Percentiles rank a stretch among this genome's conserved stretches.
phyloP scores from a whole-genome alignment of 2,329 filamentous ascomycete species.

The Epichloe amarillans region DNA sequence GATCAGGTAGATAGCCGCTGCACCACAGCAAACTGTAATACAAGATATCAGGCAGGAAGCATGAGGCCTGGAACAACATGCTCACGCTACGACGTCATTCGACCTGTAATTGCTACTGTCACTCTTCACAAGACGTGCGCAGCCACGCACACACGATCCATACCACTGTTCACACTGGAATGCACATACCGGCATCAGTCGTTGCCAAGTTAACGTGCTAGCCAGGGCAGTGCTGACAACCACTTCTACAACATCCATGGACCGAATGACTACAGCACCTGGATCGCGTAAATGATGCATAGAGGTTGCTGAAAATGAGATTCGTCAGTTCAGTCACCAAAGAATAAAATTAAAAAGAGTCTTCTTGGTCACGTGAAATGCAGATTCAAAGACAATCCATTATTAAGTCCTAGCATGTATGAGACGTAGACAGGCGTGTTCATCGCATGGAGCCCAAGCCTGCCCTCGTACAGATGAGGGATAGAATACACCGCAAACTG shows the following conservation, averaged over 20 bases:
- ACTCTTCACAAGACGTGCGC: neutral
- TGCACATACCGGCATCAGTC: neutral
- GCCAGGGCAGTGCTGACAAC: too few relatives aligned
- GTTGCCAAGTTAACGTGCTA: neutral
- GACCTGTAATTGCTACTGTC: neutral
- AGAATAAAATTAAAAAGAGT: neutral
- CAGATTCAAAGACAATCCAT: conserved; percentile 25
- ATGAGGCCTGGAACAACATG: neutral
- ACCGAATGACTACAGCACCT: too few relatives aligned
- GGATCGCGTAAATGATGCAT: neutral
- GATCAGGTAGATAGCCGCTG: neutral
- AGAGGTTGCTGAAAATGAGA: neutral
- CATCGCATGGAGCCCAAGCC: conserved; percentile 13
- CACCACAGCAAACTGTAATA: neutral
- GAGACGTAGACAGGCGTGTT: conserved; percentile 7
- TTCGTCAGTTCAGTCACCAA: neutral
- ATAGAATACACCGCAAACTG: conserved; percentile 21
- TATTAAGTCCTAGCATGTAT: conserved; percentile 30
- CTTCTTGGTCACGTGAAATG: neutral
- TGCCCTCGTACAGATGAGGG: conserved; percentile 13
- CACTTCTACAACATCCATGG: too few relatives aligned
- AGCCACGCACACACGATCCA: neutral
- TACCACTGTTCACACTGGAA: neutral
- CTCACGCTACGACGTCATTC: neutral
- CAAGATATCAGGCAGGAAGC: neutral